Conservation (phyloP, 352 stramenopile genomes). For the Aphanomyces cochlioides region DNA sequence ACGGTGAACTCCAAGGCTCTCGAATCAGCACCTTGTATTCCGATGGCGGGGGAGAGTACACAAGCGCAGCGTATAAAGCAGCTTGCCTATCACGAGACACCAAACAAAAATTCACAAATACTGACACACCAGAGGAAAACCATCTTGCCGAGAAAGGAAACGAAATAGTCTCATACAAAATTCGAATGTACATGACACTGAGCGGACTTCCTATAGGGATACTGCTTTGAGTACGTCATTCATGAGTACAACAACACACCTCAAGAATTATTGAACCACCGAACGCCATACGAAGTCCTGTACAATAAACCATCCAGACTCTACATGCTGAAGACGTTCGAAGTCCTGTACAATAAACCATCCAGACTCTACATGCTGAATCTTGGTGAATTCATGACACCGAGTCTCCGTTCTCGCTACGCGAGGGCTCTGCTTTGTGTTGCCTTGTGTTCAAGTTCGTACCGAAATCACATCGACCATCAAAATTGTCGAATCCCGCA, state of each 20-base stretch:
- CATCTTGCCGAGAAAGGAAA: background rate
- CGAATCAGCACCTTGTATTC: background rate
- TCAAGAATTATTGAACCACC: too few relatives aligned
- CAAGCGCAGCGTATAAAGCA: too few relatives aligned
- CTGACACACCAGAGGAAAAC: background rate
- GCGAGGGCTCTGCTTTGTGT: too few relatives aligned
- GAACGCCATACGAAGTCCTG: too few relatives aligned
- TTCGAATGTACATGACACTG: background rate
- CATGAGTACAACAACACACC: too few relatives aligned
- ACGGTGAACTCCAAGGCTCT: background rate
- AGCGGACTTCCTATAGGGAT: background rate
- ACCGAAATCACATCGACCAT: background rate
- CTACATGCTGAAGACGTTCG: background rate
- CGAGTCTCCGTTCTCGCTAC: too few relatives aligned
- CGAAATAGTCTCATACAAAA: background rate
- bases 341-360: too few relatives aligned
- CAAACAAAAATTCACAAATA: background rate
- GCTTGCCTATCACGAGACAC: too few relatives aligned
- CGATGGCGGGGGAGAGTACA: too few relatives aligned
- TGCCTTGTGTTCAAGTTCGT: background rate
- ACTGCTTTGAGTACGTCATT: background rate
- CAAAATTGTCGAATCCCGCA: too few relatives aligned
- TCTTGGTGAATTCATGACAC: too few relatives aligned
- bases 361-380: too few relatives aligned
- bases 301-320: background rate